Conservation (phyloP, 2,329 filamentous ascomycete genomes). For the Malbranchea zuffiana region DNA sequence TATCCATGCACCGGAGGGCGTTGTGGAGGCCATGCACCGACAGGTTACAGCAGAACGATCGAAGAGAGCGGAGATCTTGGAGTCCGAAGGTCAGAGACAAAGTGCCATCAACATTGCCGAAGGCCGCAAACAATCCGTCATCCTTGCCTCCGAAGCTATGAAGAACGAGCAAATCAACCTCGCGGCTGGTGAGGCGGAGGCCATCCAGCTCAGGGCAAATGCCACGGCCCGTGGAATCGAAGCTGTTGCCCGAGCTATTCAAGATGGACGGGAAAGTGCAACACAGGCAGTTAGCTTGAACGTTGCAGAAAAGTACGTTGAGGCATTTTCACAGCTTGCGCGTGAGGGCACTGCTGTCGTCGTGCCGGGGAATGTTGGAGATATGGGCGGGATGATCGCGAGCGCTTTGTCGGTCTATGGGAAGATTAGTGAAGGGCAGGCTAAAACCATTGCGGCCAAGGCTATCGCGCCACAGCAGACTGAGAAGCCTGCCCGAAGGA, state of each 20-base stretch:
- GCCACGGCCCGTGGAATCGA: constrained; percentile 86
- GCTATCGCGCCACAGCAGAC: constrained; percentile 21
- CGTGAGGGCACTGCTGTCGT: constrained; percentile 94
- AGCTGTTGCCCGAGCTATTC: constrained; percentile 66
- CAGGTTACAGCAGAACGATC: constrained; percentile 95
- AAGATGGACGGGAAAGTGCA: constrained; percentile 60
- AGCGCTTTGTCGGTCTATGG: constrained; percentile 92
- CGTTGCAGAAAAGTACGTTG: constrained; percentile 96
- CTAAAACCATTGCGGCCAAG: constrained; percentile 46
- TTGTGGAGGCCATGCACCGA: constrained; percentile 95
- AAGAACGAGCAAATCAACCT: constrained; percentile 86
- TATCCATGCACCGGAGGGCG: constrained; percentile 86
- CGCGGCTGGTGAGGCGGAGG: constrained; percentile 85
- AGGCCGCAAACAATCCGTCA: constrained; percentile 92
- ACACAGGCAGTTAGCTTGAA: constrained; percentile 75
- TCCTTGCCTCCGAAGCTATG: constrained; percentile 86
- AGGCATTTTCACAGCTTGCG: constrained; percentile 82
- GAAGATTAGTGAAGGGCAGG: constrained; percentile 75
- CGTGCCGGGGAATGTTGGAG: constrained; percentile 91
- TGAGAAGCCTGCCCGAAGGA: constrained; percentile 10
- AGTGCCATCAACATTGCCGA: constrained; percentile 98
- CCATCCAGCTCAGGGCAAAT: constrained; percentile 72
- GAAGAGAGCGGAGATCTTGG: constrained; percentile 94
- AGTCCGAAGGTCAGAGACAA: constrained; percentile 93
- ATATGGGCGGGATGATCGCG: constrained; percentile 93